phyloP scores from a whole-genome alignment of 352 stramenopile species.

The Elongisporangium undulatum region DNA sequence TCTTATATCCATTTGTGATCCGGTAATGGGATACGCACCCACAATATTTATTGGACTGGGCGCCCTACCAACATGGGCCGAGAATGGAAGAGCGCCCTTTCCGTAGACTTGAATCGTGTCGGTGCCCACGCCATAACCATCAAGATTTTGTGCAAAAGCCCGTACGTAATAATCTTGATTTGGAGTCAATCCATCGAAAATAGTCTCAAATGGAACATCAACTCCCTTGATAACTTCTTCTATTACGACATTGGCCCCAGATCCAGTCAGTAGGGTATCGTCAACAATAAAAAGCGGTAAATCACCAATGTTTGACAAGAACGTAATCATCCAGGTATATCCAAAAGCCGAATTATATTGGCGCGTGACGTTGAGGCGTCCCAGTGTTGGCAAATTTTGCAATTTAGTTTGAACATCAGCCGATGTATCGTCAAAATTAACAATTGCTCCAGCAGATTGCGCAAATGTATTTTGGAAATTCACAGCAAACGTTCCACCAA shows the following conservation, averaged over 20 bases:
- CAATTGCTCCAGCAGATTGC: slow-evolving; percentile 30
- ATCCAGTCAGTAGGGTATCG: slow-evolving; percentile 34
- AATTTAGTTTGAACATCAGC: slow-evolving; percentile 71
- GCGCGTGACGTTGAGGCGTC: slow-evolving; percentile 56
- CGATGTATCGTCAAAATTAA: slow-evolving; percentile 71
- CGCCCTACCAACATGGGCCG: slow-evolving; percentile 24
- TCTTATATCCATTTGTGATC: slow-evolving; percentile 36
- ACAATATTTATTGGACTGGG: slow-evolving; percentile 36
- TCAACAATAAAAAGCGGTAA: slow-evolving; percentile 46
- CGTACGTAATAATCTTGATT: slow-evolving; percentile 56
- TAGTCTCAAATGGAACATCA: slow-evolving; percentile 54
- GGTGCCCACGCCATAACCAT: slow-evolving; percentile 59
- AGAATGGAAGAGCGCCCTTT: slow-evolving; percentile 45
- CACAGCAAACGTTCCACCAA: slow-evolving; percentile 52
- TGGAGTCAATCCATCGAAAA: slow-evolving; percentile 40
- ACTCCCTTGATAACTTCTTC: slow-evolving; percentile 59
- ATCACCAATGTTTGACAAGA: slow-evolving; percentile 66
- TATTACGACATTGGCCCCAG: slow-evolving; percentile 29
- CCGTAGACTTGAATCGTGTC: slow-evolving; percentile 53
- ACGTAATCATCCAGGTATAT: slow-evolving; percentile 62
- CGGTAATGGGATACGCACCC: slow-evolving; percentile 46
- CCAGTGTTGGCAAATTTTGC: slow-evolving; percentile 57
- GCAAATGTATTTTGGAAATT: slow-evolving; percentile 58
- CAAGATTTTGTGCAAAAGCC: slow-evolving; percentile 58
- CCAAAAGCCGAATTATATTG: slow-evolving; percentile 36